phyloP scores from a whole-genome alignment of 192 early-diverging fungal species.

The Linnemannia exigua region DNA sequence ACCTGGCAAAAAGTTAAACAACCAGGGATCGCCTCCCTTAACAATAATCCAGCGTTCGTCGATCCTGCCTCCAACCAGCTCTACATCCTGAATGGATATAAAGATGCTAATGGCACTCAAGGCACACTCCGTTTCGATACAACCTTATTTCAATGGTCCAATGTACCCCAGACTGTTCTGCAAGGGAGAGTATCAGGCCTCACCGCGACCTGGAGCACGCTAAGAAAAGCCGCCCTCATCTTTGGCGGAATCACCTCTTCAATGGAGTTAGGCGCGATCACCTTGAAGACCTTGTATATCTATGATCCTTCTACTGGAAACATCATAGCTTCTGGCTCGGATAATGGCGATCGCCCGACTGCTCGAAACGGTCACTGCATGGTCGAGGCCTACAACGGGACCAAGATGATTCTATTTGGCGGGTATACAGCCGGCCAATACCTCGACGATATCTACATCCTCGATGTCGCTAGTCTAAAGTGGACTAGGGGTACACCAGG shows the following conservation, averaged over 20 bases:
- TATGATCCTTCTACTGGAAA: neutral
- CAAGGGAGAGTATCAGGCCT: too few relatives aligned
- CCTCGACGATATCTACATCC: constrained; percentile 12
- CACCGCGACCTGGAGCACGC: too few relatives aligned
- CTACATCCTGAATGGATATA: neutral
- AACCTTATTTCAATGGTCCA: too few relatives aligned
- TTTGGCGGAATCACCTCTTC: too few relatives aligned
- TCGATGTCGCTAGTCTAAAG: constrained; percentile 11
- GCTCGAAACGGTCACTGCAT: neutral
- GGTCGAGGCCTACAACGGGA: constrained; percentile 1
- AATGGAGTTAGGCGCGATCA: neutral
- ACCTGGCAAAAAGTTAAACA: neutral
- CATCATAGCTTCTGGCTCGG: neutral
- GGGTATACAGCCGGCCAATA: neutral
- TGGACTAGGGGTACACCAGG: constrained; percentile 16
- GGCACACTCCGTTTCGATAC: neutral
- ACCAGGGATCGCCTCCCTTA: neutral
- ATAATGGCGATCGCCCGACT: neutral
- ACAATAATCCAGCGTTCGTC: neutral
- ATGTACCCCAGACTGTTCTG: too few relatives aligned
- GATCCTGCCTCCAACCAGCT: neutral
- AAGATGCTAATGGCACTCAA: too few relatives aligned
- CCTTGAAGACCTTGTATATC: neutral
- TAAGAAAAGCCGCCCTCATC: too few relatives aligned
- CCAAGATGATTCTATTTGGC: constrained; percentile 13